Conservation (phyloP, 139 green algal species). For the Micractinium sp. region DNA sequence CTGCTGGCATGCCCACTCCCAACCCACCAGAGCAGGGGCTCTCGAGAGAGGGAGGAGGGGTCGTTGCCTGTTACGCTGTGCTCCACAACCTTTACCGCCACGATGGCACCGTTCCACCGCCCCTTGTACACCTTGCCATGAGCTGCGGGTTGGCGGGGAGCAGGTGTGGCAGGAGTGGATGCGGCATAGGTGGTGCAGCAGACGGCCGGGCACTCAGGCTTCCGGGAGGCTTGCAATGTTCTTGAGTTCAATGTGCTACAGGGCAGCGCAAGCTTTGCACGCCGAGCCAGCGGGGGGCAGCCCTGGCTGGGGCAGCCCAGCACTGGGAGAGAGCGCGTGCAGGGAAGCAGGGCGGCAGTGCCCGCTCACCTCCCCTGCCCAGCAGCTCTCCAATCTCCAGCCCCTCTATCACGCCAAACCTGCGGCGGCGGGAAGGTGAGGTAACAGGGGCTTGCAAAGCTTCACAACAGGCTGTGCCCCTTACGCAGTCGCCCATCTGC, state of each 20-base stretch:
- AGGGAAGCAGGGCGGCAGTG: not conserved
- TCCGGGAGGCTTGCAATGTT: not conserved
- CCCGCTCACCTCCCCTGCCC: slow-evolving; percentile 15
- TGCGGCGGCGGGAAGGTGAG: not conserved
- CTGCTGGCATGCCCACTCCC: not conserved
- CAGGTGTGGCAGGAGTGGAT: too few relatives aligned
- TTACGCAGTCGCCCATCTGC: not conserved
- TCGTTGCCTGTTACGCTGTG: slow-evolving; percentile 13
- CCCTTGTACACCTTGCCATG: slow-evolving; percentile 31
- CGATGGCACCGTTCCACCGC: slow-evolving; percentile 44
- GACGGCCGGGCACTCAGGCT: too few relatives aligned
- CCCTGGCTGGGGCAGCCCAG: too few relatives aligned
- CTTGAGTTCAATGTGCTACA: not conserved
- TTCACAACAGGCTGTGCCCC: not conserved
- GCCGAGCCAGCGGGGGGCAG: too few relatives aligned
- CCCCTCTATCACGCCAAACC: slow-evolving; percentile 26
- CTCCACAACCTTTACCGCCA: slow-evolving; percentile 55
- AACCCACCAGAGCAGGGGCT: slow-evolving; percentile 36
- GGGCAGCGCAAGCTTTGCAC: too few relatives aligned
- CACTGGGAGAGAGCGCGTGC: too few relatives aligned
- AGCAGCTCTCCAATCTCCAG: slow-evolving; percentile 22
- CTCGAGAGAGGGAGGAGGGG: slow-evolving; percentile 13
- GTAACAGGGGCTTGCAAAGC: not conserved
- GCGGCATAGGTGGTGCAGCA: too few relatives aligned
- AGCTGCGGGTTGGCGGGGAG: too few relatives aligned